Evolutionary conservation across 768 basidiomycete species (phyloP).

Genomic region (Tricholoma saponaceum): DNA sequence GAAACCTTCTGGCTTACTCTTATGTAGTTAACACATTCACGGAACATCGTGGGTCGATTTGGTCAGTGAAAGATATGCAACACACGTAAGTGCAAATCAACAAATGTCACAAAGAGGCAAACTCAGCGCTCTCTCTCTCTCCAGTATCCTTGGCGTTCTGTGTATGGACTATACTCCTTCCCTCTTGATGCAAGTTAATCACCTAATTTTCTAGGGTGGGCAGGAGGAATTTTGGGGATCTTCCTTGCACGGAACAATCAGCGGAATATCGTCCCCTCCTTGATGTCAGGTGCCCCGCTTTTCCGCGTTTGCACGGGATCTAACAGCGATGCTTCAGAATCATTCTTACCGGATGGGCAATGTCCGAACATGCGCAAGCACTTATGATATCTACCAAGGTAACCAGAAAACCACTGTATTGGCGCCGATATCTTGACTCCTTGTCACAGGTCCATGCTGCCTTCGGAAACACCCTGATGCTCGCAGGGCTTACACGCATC

Average conservation of each 20-base stretch:
- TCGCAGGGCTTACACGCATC: conserved; percentile 76
- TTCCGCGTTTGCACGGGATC: not conserved
- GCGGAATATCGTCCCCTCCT: conserved; percentile 75
- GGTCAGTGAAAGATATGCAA: conserved; percentile 94
- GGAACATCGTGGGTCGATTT: conserved; percentile 74
- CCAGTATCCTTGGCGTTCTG: conserved; percentile 67
- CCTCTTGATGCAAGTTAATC: not conserved
- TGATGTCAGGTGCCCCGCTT: conserved; percentile 51
- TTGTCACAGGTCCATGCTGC: conserved; percentile 64
- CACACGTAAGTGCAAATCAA: conserved; percentile 63
- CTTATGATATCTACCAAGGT: conserved; percentile 84
- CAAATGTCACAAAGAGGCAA: not conserved
- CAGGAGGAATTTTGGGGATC: conserved; percentile 86
- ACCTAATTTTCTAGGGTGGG: conserved; percentile 65
- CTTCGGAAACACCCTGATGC: conserved; percentile 84
- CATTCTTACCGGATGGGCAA: conserved; percentile 90
- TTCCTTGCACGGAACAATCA: conserved; percentile 77
- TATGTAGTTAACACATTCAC: conserved; percentile 85
- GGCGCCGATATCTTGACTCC: not conserved
- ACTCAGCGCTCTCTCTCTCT: conserved; percentile 6
- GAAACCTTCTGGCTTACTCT: not conserved
- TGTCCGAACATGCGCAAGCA: conserved; percentile 86
- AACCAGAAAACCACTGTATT: not conserved
- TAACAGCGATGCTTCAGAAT: conserved; percentile 42
- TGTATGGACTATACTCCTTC: conserved; percentile 37